Evolutionary conservation across 305 asterid genomes (phyloP).

Genomic region (Ajuga reptans): DNA sequence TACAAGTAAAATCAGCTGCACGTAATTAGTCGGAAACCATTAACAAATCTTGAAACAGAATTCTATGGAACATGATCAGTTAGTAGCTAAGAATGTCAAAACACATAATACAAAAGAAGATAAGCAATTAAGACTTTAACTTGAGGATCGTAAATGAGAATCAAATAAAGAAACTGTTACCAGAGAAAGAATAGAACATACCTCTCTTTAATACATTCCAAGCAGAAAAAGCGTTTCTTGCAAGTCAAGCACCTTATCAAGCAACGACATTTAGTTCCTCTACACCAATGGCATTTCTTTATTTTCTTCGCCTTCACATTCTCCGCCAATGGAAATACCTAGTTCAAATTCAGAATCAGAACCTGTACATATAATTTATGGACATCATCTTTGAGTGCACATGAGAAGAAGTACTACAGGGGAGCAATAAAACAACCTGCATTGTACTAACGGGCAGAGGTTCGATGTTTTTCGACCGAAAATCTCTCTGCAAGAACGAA

Average conservation of each 20-base stretch:
- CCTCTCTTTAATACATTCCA: slow-evolving; percentile 71
- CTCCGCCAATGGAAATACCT: slow-evolving; percentile 65
- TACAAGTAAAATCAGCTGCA: background rate
- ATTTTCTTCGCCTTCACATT: slow-evolving; percentile 46
- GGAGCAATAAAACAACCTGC: slow-evolving; percentile 52
- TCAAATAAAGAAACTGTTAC: background rate
- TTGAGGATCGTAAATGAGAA: background rate
- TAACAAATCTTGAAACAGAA: background rate
- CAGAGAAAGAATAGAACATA: slow-evolving; percentile 25
- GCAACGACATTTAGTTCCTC: slow-evolving; percentile 36
- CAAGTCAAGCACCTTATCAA: slow-evolving; percentile 72
- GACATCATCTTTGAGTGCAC: background rate
- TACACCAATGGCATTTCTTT: slow-evolving; percentile 89
- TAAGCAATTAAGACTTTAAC: slow-evolving; percentile 8
- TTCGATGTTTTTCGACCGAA: slow-evolving; percentile 85
- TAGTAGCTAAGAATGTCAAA: background rate
- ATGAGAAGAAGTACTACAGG: background rate
- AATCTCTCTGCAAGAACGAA: slow-evolving; percentile 43
- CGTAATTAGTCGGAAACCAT: background rate
- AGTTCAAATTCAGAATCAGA: slow-evolving; percentile 20
- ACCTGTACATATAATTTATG: background rate
- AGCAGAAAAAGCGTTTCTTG: slow-evolving; percentile 68
- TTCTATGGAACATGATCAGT: background rate
- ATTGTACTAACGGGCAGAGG: slow-evolving; percentile 66
- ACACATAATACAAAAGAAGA: background rate